phyloP scores from a whole-genome alignment of 805 yeast genomes.

The Candida chauliodis region DNA sequence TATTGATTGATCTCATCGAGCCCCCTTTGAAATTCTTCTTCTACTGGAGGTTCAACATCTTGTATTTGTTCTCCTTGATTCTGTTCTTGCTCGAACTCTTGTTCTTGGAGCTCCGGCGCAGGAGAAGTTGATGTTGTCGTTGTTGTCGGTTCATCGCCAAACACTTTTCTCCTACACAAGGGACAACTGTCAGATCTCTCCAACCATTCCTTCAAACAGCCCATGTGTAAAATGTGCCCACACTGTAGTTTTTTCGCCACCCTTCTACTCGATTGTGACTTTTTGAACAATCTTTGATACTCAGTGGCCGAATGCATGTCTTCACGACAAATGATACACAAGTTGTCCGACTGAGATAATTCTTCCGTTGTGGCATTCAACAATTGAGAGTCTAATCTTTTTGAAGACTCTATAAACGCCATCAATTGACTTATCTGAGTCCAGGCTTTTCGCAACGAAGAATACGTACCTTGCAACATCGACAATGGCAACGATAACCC shows the following conservation, averaged over 20 bases:
- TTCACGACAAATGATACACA: conserved; percentile 88
- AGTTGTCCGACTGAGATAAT: conserved; percentile 52
- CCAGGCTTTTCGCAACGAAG: conserved; percentile 33
- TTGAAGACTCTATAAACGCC: conserved; percentile 51
- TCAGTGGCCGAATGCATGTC: conserved; percentile 60
- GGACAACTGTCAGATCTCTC: conserved; percentile 94
- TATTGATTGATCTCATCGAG: background rate
- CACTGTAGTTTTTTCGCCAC: conserved; percentile 77
- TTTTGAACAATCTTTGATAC: conserved; percentile 19
- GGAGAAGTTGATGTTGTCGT: conserved; percentile 1
- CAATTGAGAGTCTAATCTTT: conserved; percentile 61
- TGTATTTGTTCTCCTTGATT: conserved; percentile 1
- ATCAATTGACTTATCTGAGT: conserved; percentile 41
- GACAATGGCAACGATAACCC: conserved; percentile 32
- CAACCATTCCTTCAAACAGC: conserved; percentile 90
- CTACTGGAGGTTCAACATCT: background rate
- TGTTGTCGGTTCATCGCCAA: conserved; percentile 12
- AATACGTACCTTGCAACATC: conserved; percentile 42
- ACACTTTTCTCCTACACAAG: conserved; percentile 74
- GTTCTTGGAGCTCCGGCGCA: background rate
- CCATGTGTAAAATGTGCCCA: conserved; percentile 84
- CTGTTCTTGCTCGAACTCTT: background rate
- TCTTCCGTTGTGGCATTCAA: conserved; percentile 61
- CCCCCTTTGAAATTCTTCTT: background rate
- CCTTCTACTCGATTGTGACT: conserved; percentile 29